Conservation (phyloP, 257 asterid genomes). For the Paulownia fortunei region DNA sequence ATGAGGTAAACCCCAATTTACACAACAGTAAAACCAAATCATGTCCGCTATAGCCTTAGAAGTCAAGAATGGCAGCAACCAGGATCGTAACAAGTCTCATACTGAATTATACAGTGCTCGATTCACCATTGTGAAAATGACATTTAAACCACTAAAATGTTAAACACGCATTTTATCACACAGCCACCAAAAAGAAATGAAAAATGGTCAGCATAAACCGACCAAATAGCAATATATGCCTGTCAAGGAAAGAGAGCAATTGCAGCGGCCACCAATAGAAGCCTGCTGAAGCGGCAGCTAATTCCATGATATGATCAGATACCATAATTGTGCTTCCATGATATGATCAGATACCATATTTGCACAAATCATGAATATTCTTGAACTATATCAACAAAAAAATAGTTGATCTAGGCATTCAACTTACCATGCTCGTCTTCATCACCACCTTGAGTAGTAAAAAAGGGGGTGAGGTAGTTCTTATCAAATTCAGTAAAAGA, state of each 20-base stretch:
- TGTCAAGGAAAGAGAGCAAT: slow-evolving; percentile 4
- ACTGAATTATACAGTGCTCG: not conserved
- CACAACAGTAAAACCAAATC: not conserved
- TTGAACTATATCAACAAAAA: not conserved
- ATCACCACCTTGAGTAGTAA: slow-evolving; percentile 83
- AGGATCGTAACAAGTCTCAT: not conserved
- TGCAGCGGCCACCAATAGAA: not conserved
- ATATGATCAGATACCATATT: not conserved
- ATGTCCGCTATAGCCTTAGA: not conserved
- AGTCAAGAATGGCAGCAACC: not conserved
- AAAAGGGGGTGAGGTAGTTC: slow-evolving; percentile 98
- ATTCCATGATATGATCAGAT: not conserved
- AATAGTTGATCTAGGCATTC: slow-evolving; percentile 14
- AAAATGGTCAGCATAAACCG: not conserved
- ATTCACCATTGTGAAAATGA: slow-evolving; percentile 9
- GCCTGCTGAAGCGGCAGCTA: slow-evolving; percentile 10
- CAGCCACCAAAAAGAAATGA: not conserved
- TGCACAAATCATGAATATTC: not conserved
- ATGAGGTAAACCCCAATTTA: slow-evolving; percentile 9
- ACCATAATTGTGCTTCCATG: not conserved
- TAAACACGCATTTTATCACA: not conserved
- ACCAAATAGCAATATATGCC: not conserved
- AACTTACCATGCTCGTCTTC: slow-evolving; percentile 82
- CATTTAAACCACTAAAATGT: not conserved
- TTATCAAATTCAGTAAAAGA: slow-evolving; percentile 89